These are phyloP conservation scores for Thermothelomyces thermophilus DNA, from an alignment of 2,329 filamentous ascomycete species.

Conservation along the genomic window DNA sequence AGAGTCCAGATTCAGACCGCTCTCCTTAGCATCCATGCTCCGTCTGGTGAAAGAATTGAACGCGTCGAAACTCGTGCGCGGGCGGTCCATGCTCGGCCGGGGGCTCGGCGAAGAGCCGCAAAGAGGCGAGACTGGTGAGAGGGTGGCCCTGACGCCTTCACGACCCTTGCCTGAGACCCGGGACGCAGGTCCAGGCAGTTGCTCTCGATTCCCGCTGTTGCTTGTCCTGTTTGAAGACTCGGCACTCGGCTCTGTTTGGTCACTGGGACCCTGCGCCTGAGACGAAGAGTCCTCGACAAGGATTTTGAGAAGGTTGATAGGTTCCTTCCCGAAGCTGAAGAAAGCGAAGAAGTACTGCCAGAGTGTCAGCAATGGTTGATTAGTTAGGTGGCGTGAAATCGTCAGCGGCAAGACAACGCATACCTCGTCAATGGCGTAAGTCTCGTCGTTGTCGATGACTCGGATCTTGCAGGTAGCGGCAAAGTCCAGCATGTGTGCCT, in stretches of 20 bases:
- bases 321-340: conserved; percentile 78
- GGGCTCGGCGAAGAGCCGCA: conserved; percentile 43
- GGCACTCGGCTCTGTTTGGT: conserved; percentile 10
- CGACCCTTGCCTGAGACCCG: conserved; percentile 37
- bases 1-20: conserved; percentile 35
- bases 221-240: conserved; percentile 19
- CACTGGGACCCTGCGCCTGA: conserved; percentile 32
- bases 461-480: conserved; percentile 90
- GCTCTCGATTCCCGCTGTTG: conserved; percentile 10
- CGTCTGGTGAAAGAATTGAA: conserved; percentile 41
- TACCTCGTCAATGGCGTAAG: conserved; percentile 90
- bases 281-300: conserved; percentile 60
- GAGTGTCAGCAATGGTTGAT: not conserved
- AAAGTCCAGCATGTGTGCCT: conserved; percentile 83
- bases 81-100: conserved; percentile 47
- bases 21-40: conserved; percentile 46
- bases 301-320: conserved; percentile 67
- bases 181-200: conserved; percentile 1
- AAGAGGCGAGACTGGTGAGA: conserved; percentile 45
- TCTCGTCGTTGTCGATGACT: conserved; percentile 89
- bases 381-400: no score
- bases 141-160: conserved; percentile 55
- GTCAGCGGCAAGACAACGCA: conserved; percentile 15
- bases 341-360: conserved; percentile 90
- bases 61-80: conserved; percentile 49